Conservation (phyloP, 2,329 filamentous ascomycete species). For the Aspergillus ruber region DNA sequence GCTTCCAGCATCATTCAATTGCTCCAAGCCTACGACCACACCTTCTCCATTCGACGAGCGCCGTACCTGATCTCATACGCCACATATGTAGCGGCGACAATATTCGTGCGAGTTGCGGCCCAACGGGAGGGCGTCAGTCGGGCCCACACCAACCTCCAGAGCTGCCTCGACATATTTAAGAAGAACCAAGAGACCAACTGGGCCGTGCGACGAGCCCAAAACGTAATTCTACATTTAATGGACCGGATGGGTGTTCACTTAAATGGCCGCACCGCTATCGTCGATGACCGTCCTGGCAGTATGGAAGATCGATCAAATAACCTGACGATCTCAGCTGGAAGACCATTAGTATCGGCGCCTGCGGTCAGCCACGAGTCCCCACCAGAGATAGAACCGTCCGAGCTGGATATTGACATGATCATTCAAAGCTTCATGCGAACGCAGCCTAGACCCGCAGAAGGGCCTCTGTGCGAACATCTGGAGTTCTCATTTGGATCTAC, state of each 20-base stretch:
- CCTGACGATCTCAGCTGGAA: no score
- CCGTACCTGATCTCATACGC: conserved; percentile 51
- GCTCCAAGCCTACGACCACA: conserved; percentile 39
- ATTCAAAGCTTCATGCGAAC: conserved; percentile 38
- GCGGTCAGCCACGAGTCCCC: conserved; percentile 5
- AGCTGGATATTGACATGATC: conserved; percentile 38
- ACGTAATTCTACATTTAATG: conserved; percentile 43
- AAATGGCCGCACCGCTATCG: no score
- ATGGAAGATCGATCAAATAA: no score
- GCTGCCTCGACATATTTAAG: conserved; percentile 43
- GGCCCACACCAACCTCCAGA: conserved; percentile 36
- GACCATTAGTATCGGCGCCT: neutral
- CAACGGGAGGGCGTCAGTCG: conserved; percentile 36
- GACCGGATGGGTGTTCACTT: conserved; percentile 35
- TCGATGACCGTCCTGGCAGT: no score
- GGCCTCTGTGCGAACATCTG: neutral
- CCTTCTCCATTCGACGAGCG: conserved; percentile 42
- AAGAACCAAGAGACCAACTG: conserved; percentile 48
- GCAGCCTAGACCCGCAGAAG: conserved; percentile 9
- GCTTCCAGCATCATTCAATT: conserved; percentile 42
- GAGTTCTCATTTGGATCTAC: no score
- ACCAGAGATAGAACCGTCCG: conserved; percentile 20
- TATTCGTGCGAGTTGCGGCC: conserved; percentile 47
- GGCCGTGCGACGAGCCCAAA: conserved; percentile 42
- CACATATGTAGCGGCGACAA: conserved; percentile 50